Percentiles rank a stretch among this genome's conserved stretches.
phyloP scores from a whole-genome alignment of 306 rosid genomes.

The Hippophae rhamnoides region DNA sequence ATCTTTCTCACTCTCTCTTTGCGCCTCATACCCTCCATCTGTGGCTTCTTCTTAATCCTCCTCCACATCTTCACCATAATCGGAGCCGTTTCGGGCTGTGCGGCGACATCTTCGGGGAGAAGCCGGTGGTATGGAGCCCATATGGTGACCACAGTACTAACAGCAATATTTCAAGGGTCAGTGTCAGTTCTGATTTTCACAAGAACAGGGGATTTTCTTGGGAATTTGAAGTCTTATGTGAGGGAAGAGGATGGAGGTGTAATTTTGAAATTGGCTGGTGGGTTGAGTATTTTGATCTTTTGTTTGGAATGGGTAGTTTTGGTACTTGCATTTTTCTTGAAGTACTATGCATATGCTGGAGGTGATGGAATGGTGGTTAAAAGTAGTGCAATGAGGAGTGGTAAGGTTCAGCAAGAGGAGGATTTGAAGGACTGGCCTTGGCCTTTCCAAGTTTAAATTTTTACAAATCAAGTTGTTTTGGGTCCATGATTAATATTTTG shows the following conservation, averaged over 20 bases:
- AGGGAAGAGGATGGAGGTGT: slow-evolving; percentile 71
- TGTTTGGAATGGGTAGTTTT: slow-evolving; percentile 83
- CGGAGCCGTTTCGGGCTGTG: slow-evolving; percentile 69
- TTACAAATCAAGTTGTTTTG: too few species aligned
- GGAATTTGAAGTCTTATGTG: slow-evolving; percentile 56
- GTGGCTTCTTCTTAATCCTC: slow-evolving; percentile 80
- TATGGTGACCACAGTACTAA: slow-evolving; percentile 72
- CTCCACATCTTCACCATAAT: slow-evolving; percentile 68
- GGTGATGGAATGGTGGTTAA: slow-evolving; percentile 21
- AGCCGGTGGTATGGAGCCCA: slow-evolving; percentile 71
- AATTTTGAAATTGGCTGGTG: slow-evolving; percentile 71
- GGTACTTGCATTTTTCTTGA: slow-evolving; percentile 68
- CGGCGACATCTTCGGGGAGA: slow-evolving; percentile 37
- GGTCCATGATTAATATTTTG: too few species aligned
- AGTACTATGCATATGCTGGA: slow-evolving; percentile 55
- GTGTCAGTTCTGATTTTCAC: slow-evolving; percentile 64
- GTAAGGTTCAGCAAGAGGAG: slow-evolving; percentile 67
- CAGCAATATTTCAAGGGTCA: slow-evolving; percentile 73
- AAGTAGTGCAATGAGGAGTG: slow-evolving; percentile 26
- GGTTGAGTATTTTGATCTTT: slow-evolving; percentile 58
- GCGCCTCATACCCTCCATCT: slow-evolving; percentile 64
- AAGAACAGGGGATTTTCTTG: slow-evolving; percentile 54
- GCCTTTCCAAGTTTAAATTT: slow-evolving; percentile 61
- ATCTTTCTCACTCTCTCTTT: slow-evolving; percentile 88
- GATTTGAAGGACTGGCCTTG: slow-evolving; percentile 90